phyloP scores from a whole-genome alignment of 1,284 basidiomycete species.

The Rhodotorula sp. region DNA sequence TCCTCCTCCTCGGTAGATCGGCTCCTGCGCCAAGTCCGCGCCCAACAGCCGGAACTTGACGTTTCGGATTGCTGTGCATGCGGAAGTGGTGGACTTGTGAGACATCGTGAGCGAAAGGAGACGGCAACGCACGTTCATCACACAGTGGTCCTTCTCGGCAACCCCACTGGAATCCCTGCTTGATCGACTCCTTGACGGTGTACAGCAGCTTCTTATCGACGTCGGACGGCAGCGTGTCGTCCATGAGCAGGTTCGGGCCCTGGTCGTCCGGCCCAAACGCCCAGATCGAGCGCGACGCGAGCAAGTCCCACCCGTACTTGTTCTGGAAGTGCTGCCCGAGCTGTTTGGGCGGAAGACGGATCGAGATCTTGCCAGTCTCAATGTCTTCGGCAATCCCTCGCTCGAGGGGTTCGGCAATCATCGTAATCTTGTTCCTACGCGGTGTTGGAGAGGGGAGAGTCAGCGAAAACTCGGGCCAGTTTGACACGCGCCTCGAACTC shows the following conservation, averaged over 20 bases:
- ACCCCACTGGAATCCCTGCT: slow-evolving; percentile 99
- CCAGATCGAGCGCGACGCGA: slow-evolving; percentile 98
- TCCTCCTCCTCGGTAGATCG: slow-evolving; percentile 95
- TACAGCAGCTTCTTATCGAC: slow-evolving; percentile 91
- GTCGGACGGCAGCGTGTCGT: slow-evolving; percentile 94
- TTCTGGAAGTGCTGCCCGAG: slow-evolving; percentile 90
- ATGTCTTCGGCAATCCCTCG: slow-evolving; percentile 91
- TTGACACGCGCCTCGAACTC: slow-evolving; percentile 34
- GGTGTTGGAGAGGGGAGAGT: background rate
- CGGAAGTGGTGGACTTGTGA: no score
- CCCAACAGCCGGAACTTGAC: slow-evolving; percentile 97
- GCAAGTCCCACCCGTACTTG: slow-evolving; percentile 96
- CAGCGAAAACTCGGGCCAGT: background rate
- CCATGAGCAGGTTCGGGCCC: slow-evolving; percentile 88
- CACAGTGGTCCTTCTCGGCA: slow-evolving; percentile 94
- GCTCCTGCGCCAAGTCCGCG: slow-evolving; percentile 84
- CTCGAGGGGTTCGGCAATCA: slow-evolving; percentile 96
- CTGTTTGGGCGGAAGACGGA: slow-evolving; percentile 90
- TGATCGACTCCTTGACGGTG: slow-evolving; percentile 89
- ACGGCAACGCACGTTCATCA: slow-evolving; percentile 80
- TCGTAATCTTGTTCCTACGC: slow-evolving; percentile 86
- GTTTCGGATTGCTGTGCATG: slow-evolving; percentile 79
- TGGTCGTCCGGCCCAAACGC: slow-evolving; percentile 98
- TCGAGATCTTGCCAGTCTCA: slow-evolving; percentile 83
- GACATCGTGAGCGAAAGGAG: background rate